These are phyloP conservation scores for Yamadazyma buinensis DNA, from an alignment of 1,139 yeast species.

Conservation along the genomic window DNA sequence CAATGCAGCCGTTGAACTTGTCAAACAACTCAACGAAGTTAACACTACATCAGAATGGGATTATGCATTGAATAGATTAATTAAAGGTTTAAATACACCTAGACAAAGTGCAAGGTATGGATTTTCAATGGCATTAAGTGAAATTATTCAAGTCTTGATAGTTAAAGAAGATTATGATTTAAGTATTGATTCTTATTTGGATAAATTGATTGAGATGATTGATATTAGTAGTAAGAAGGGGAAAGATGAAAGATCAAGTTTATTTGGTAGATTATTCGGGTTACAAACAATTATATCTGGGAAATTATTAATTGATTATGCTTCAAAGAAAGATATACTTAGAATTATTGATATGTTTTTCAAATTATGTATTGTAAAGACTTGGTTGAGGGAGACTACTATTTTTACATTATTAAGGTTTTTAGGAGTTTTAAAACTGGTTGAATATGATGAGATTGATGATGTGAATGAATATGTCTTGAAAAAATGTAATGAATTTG, in stretches of 20 bases:
- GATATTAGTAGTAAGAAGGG: slow-evolving; percentile 59
- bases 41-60: slow-evolving; percentile 63
- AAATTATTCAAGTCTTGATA: slow-evolving; percentile 54
- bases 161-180: slow-evolving; percentile 25
- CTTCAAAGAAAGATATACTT: slow-evolving; percentile 25
- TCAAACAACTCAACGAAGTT: slow-evolving; percentile 52
- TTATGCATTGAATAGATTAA: slow-evolving; percentile 73
- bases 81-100: slow-evolving; percentile 77
- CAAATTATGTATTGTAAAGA: slow-evolving; percentile 59
- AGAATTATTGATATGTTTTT: slow-evolving; percentile 45
- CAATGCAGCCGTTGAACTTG: slow-evolving; percentile 63
- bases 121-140: slow-evolving; percentile 83
- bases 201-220: slow-evolving; percentile 40
- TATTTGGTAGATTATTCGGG: slow-evolving; percentile 86
- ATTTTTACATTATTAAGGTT: slow-evolving; percentile 66
- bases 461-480: slow-evolving; percentile 31
- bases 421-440: slow-evolving; percentile 15
- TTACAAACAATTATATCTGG: slow-evolving; percentile 71
- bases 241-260: slow-evolving; percentile 72
- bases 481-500: slow-evolving; percentile 44
- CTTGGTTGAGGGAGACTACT: slow-evolving; percentile 86
- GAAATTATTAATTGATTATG: slow-evolving; percentile 34
- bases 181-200: slow-evolving; percentile 35
- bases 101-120: slow-evolving; percentile 86
- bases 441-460: slow-evolving; percentile 15